Conservation (phyloP, 306 rosid species). For the Vigna unguiculata region DNA sequence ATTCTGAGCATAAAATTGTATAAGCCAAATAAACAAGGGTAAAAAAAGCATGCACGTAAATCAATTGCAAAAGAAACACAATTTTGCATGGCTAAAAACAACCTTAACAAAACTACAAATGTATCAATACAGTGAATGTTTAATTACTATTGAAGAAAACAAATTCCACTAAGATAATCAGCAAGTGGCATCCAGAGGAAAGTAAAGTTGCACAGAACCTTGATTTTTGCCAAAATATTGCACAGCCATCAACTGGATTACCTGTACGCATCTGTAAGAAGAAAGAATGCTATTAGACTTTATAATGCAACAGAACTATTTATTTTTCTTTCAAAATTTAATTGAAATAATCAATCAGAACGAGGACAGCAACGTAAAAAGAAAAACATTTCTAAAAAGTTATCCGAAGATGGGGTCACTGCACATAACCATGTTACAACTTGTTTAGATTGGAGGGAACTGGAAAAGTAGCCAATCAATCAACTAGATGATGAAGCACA, state of each 20-base stretch:
- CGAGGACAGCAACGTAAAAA: not conserved
- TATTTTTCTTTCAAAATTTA: constrained; percentile 23
- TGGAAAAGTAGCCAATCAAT: constrained; percentile 24
- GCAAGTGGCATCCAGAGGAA: constrained; percentile 36
- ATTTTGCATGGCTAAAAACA: not conserved
- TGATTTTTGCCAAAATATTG: constrained; percentile 87
- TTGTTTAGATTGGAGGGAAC: constrained; percentile 10
- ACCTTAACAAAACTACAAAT: not conserved
- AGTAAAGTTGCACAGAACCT: constrained; percentile 60
- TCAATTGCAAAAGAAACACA: constrained; percentile 1
- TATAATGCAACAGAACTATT: constrained; percentile 8
- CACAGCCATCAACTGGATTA: constrained; percentile 86
- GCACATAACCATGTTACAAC: constrained; percentile 20
- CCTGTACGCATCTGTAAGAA: constrained; percentile 90
- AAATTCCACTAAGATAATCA: constrained; percentile 35
- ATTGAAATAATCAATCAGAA: constrained; percentile 31
- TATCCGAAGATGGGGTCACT: constrained; percentile 15
- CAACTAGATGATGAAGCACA: constrained; percentile 24
- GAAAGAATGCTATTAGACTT: constrained; percentile 55
- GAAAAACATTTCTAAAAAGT: constrained; percentile 33
- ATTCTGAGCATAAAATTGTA: constrained; percentile 17
- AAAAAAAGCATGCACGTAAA: not conserved
- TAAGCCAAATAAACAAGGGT: constrained; percentile 27
- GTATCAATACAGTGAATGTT: constrained; percentile 8
- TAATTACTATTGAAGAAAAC: constrained; percentile 16